These are phyloP conservation scores for Metarhizium sp. DNA, from an alignment of 2,329 filamentous ascomycete species.

Conservation along the genomic window DNA sequence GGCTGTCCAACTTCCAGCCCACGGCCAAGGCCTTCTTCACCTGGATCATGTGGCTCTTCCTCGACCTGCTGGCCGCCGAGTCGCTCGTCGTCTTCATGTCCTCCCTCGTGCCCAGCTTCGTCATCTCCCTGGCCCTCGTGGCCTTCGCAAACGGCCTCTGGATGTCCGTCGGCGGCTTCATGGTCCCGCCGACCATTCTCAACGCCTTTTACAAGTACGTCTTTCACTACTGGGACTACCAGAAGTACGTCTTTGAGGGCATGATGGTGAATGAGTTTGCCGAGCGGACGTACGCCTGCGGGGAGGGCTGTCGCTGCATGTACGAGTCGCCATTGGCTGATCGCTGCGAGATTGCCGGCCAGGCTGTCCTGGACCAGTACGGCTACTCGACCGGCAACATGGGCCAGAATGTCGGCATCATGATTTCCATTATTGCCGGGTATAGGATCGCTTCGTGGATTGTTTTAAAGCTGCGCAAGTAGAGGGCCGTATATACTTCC, in stretches of 20 bases:
- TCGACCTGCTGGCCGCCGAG: slow-evolving; percentile 75
- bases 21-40: slow-evolving; percentile 59
- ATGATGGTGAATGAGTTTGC: slow-evolving; percentile 91
- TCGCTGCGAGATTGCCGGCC: slow-evolving; percentile 61
- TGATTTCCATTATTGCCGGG: slow-evolving; percentile 65
- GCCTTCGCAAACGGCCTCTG: slow-evolving; percentile 84
- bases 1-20: slow-evolving; percentile 67
- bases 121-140: slow-evolving; percentile 67
- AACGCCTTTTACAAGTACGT: slow-evolving; percentile 83
- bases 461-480: slow-evolving; percentile 34
- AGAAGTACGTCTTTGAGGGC: slow-evolving; percentile 76
- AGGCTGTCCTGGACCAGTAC: slow-evolving; percentile 59
- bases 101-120: slow-evolving; percentile 67
- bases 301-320: slow-evolving; percentile 54
- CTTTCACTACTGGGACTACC: slow-evolving; percentile 85
- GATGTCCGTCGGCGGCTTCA: slow-evolving; percentile 80
- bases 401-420: slow-evolving; percentile 69
- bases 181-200: slow-evolving; percentile 61
- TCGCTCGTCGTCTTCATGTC: slow-evolving; percentile 71
- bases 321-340: slow-evolving; percentile 45
- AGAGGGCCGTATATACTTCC: background rate
- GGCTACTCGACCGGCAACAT: slow-evolving; percentile 60
- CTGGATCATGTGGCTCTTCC: slow-evolving; percentile 77
- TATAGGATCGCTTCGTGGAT: slow-evolving; percentile 48
- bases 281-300: slow-evolving; percentile 44